Percentiles rank a stretch among this genome's conserved stretches.
Conservation (phyloP, 352 stramenopile genomes). For the Thalassiosira livingstoniorum region DNA sequence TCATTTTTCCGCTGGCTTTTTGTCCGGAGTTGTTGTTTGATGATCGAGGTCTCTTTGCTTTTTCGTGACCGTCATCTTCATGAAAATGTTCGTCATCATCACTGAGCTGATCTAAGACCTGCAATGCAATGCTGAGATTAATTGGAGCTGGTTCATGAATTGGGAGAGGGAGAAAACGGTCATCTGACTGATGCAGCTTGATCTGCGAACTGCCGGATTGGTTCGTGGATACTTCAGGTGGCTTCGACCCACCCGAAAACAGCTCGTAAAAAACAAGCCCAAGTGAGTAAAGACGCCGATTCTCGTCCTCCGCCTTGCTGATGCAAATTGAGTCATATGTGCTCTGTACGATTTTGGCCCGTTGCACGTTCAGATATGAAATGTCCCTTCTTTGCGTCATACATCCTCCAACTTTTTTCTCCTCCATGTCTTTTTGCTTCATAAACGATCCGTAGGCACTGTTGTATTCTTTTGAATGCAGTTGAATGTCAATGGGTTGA, state of each 20-base stretch:
- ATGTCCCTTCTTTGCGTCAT: not conserved
- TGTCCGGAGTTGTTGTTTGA: too few species aligned
- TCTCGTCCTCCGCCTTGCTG: not conserved
- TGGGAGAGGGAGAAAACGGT: not conserved
- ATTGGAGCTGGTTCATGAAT: not conserved
- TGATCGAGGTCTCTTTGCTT: not conserved
- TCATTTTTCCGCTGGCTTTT: not conserved
- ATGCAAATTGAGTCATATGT: not conserved
- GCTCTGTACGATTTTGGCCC: not conserved
- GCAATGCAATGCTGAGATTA: not conserved
- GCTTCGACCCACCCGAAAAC: slow-evolving; percentile 6
- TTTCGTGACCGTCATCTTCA: not conserved
- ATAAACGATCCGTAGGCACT: too few species aligned
- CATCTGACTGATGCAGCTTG: not conserved
- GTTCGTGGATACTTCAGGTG: not conserved
- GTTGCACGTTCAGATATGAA: not conserved
- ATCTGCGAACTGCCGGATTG: not conserved
- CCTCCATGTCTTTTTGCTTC: too few species aligned
- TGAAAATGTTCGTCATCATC: not conserved
- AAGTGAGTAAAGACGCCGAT: not conserved
- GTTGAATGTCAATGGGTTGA: too few species aligned
- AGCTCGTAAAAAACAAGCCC: slow-evolving; percentile 14
- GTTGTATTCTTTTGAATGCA: too few species aligned
- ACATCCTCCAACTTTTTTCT: too few species aligned
- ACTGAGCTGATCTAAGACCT: not conserved